Evolutionary conservation across 768 basidiomycete genomes (phyloP).

Genomic region (Suillus occidentalis): DNA sequence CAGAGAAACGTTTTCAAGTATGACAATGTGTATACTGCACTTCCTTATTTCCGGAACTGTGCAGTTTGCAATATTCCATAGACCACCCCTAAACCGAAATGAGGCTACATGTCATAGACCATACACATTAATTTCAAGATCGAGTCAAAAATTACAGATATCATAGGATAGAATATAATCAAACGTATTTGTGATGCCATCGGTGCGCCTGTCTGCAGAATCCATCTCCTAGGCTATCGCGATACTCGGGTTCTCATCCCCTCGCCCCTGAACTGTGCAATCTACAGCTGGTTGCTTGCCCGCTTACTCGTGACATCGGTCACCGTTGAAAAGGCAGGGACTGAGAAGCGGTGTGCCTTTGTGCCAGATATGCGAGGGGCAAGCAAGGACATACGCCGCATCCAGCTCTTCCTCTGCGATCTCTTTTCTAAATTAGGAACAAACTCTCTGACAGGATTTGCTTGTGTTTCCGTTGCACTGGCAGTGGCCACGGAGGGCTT

Average conservation of each 20-base stretch:
- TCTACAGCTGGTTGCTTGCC: neutral
- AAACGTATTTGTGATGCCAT: neutral
- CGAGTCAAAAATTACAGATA: neutral
- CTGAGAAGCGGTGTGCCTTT: conserved; percentile 18
- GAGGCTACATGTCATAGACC: neutral
- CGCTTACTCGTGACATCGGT: neutral
- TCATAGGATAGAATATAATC: neutral
- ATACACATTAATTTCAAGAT: neutral
- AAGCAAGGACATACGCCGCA: conserved; percentile 16
- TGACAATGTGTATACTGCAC: no score
- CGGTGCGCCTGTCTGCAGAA: neutral
- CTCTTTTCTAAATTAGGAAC: neutral
- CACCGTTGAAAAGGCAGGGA: conserved; percentile 12
- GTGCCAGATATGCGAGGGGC: conserved; percentile 10
- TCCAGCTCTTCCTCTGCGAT: conserved; percentile 1
- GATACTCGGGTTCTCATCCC: neutral
- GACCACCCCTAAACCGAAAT: neutral
- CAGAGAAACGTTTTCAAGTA: no score
- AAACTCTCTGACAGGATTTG: neutral
- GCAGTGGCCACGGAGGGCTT: neutral
- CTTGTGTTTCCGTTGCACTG: neutral
- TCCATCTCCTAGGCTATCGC: neutral
- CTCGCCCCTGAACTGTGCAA: neutral
- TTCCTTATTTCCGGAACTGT: no score
- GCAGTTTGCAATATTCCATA: neutral